phyloP scores from a whole-genome alignment of 2,329 filamentous ascomycete genomes.

The Clarireedia hainanense region DNA sequence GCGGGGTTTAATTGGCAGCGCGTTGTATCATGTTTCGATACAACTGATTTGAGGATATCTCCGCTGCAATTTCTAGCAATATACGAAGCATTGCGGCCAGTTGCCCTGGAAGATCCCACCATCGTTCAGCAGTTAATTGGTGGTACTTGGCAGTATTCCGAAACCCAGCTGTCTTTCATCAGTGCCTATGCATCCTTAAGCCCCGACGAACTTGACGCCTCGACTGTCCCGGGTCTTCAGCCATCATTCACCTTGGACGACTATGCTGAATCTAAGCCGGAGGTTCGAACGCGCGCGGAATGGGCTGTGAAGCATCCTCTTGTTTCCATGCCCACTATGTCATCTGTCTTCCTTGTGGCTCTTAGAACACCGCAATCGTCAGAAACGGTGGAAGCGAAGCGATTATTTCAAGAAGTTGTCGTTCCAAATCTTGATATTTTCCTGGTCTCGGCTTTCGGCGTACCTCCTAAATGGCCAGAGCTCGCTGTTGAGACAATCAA shows the following conservation, averaged over 20 bases:
- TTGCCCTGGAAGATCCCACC: slow-evolving; percentile 59
- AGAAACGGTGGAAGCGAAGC: slow-evolving; percentile 54
- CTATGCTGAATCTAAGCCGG: slow-evolving; percentile 52
- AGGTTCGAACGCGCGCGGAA: slow-evolving; percentile 51
- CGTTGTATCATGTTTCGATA: slow-evolving; percentile 74
- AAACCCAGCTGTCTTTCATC: slow-evolving; percentile 90
- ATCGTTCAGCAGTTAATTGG: slow-evolving; percentile 90
- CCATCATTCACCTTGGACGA: slow-evolving; percentile 64
- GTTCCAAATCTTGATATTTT: slow-evolving; percentile 72
- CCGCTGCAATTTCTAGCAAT: slow-evolving; percentile 73
- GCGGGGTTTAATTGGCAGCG: slow-evolving; percentile 61
- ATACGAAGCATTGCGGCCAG: slow-evolving; percentile 68
- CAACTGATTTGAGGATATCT: slow-evolving; percentile 66
- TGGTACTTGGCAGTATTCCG: slow-evolving; percentile 74
- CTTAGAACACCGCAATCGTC: slow-evolving; percentile 54
- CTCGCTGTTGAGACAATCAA: slow-evolving; percentile 69
- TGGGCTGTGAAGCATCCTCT: slow-evolving; percentile 76
- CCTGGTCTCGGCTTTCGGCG: slow-evolving; percentile 68
- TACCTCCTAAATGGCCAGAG: slow-evolving; percentile 67
- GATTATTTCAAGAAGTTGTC: slow-evolving; percentile 59
- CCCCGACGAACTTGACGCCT: slow-evolving; percentile 71
- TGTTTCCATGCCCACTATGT: slow-evolving; percentile 78
- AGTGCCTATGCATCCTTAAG: slow-evolving; percentile 74
- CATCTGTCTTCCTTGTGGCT: slow-evolving; percentile 57
- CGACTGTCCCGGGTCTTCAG: slow-evolving; percentile 73